phyloP scores from a whole-genome alignment of 441 rosid species.

The Hura crepitans region DNA sequence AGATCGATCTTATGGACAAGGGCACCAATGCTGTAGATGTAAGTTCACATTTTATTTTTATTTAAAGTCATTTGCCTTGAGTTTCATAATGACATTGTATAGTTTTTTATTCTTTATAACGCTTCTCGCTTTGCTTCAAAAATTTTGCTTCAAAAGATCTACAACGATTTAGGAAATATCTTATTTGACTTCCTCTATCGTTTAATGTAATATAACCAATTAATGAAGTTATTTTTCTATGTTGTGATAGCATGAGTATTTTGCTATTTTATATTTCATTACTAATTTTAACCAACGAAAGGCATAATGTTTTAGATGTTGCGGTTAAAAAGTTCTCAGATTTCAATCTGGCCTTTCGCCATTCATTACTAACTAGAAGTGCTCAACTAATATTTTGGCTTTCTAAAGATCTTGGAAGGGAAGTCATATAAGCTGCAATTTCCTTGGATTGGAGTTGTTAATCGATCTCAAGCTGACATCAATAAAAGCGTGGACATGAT shows the following conservation, averaged over 20 bases:
- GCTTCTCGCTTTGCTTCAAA: background rate
- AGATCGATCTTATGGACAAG: slow-evolving; percentile 95
- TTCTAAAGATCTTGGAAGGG: slow-evolving; percentile 78
- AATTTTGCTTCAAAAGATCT: background rate
- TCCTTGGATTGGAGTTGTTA: slow-evolving; percentile 94
- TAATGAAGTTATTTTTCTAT: background rate
- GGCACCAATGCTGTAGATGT: slow-evolving; percentile 94
- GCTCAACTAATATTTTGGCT: slow-evolving; percentile 18
- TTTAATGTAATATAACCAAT: background rate
- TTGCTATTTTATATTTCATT: background rate
- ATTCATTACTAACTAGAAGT: slow-evolving; percentile 5
- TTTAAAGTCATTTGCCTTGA: no score
- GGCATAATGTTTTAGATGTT: background rate
- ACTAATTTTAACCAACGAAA: background rate
- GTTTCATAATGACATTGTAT: background rate
- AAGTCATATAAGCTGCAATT: slow-evolving; percentile 69
- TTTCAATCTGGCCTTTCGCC: background rate
- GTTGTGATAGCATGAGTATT: background rate
- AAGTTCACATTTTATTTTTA: slow-evolving; percentile 29
- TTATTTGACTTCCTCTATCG: background rate
- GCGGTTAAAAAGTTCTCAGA: background rate
- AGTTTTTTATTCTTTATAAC: no score
- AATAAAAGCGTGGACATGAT: slow-evolving; percentile 93
- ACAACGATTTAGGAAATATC: background rate
- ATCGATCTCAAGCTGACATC: slow-evolving; percentile 97